These are phyloP conservation scores for Barnettozyma sucrosica DNA, from an alignment of 805 yeast genomes.

Conservation along the genomic window DNA sequence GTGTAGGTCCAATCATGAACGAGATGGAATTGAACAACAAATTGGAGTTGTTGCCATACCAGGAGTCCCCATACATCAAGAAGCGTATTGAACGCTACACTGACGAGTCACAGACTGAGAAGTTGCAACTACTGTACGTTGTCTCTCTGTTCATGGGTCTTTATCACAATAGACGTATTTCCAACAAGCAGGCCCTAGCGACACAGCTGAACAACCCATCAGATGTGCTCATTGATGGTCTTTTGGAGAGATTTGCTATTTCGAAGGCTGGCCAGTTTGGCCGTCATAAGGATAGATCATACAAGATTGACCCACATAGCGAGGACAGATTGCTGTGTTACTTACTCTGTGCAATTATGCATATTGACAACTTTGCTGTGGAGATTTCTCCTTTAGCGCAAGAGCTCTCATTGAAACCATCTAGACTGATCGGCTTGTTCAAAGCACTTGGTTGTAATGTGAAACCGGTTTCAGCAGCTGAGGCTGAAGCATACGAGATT, in stretches of 20 bases:
- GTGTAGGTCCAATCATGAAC: conserved; percentile 54
- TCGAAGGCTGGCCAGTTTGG: conserved; percentile 60
- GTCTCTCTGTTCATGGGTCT: conserved; percentile 76
- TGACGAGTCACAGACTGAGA: conserved; percentile 43
- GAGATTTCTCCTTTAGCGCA: conserved; percentile 79
- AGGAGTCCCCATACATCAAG: conserved; percentile 49
- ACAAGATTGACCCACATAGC: conserved; percentile 75
- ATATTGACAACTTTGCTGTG: conserved; percentile 67
- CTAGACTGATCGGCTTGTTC: conserved; percentile 60
- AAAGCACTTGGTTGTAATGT: conserved; percentile 78
- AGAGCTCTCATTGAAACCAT: conserved; percentile 77
- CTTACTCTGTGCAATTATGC: conserved; percentile 65
- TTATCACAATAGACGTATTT: conserved; percentile 63
- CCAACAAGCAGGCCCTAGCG: conserved; percentile 52
- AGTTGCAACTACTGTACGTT: conserved; percentile 69
- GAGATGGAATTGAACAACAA: conserved; percentile 47
- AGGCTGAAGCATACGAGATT: conserved; percentile 68
- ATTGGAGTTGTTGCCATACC: conserved; percentile 56
- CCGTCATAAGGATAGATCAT: conserved; percentile 70
- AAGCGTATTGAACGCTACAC: conserved; percentile 36
- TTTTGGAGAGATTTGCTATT: conserved; percentile 67
- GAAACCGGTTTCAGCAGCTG: conserved; percentile 64
- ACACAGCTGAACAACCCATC: conserved; percentile 67
- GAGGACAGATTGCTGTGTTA: conserved; percentile 85
- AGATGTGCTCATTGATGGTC: conserved; percentile 62